phyloP scores from a whole-genome alignment of 768 basidiomycete genomes.

The Boletus speciosus region DNA sequence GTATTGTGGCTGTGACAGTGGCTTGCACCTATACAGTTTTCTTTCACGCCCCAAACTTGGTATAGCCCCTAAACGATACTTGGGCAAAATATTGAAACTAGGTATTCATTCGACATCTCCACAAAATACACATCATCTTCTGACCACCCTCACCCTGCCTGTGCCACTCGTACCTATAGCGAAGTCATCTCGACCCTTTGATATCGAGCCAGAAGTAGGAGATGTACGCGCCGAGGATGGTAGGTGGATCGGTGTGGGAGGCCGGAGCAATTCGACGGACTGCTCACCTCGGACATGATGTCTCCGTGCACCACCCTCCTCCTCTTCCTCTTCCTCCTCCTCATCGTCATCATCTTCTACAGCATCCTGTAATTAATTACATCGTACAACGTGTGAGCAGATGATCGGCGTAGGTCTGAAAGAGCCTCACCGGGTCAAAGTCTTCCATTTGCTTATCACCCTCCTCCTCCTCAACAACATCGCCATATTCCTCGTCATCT shows the following conservation, averaged over 20 bases:
- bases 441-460: constrained; percentile 80
- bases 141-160: constrained; percentile 51
- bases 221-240: constrained; percentile 48
- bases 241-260: constrained; percentile 40
- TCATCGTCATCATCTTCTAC: constrained; percentile 59
- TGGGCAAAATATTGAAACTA: neutral
- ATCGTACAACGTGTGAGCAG: constrained; percentile 12
- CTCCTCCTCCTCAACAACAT: constrained; percentile 50
- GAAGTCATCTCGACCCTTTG: constrained; percentile 40
- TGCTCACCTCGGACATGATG: constrained; percentile 36
- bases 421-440: constrained; percentile 66
- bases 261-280: constrained; percentile 34
- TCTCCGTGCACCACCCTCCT: constrained; percentile 25
- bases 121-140: constrained; percentile 37
- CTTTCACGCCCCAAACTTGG: constrained; percentile 24
- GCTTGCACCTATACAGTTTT: constrained; percentile 62
- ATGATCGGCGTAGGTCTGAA: neutral
- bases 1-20: constrained; percentile 45
- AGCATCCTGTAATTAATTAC: constrained; percentile 41
- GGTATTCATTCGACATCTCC: constrained; percentile 11
- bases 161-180: constrained; percentile 25
- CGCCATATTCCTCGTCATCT: constrained; percentile 69
- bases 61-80: constrained; percentile 8
- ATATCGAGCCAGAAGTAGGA: constrained; percentile 47
- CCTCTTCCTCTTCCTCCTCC: constrained; percentile 42